These are phyloP conservation scores for Saccharum spontaneum DNA, from an alignment of 176 grass and related monocot species.

Conservation along the genomic window DNA sequence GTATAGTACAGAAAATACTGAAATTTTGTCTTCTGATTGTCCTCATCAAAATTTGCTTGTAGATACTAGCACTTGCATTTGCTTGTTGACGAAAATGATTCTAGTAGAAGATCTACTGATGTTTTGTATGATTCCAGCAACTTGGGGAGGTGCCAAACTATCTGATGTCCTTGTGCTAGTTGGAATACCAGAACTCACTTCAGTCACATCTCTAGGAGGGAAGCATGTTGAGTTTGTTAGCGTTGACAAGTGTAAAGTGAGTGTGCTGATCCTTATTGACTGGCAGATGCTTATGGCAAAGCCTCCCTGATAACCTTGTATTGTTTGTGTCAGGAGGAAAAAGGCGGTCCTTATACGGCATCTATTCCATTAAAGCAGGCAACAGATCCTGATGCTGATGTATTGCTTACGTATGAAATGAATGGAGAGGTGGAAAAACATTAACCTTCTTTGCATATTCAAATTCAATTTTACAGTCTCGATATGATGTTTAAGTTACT, in stretches of 20 bases:
- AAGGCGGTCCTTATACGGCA: conserved; percentile 95
- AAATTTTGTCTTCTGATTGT: neutral
- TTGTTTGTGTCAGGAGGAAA: conserved; percentile 76
- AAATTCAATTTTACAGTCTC: neutral
- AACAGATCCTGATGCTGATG: conserved; percentile 89
- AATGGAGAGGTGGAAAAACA: conserved; percentile 79
- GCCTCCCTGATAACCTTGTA: neutral
- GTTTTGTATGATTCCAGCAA: conserved; percentile 51
- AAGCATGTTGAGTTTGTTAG: conserved; percentile 89
- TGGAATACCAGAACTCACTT: conserved; percentile 61
- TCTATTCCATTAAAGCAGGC: conserved; percentile 91
- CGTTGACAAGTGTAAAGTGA: conserved; percentile 87
- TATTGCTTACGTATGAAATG: conserved; percentile 99
- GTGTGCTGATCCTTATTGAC: conserved; percentile 35
- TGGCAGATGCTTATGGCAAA: neutral
- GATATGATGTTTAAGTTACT: conserved; percentile 16
- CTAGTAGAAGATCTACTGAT: neutral
- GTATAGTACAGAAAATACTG: no score
- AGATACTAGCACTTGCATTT: neutral
- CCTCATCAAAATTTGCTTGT: neutral
- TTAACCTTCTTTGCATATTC: conserved; percentile 4
- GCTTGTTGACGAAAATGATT: neutral
- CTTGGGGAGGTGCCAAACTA: conserved; percentile 89
- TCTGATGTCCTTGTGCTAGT: conserved; percentile 79
- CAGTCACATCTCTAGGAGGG: conserved; percentile 75